These are phyloP conservation scores for Zoysia pacifica DNA, from an alignment of 176 grass and related monocot genomes.

Conservation along the genomic window DNA sequence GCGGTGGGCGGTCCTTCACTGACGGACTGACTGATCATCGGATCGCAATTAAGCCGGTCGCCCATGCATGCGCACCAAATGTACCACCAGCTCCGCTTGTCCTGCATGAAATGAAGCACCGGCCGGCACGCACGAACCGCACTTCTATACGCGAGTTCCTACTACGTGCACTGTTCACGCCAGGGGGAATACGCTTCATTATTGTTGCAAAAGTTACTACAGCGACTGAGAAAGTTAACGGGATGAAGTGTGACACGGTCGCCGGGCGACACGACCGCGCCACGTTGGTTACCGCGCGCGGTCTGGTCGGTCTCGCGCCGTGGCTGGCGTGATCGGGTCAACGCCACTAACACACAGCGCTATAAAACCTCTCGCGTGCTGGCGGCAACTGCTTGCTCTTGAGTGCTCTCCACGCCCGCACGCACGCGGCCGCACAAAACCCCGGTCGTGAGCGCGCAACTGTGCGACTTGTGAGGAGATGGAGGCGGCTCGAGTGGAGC, in stretches of 20 bases:
- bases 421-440: background rate
- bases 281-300: background rate
- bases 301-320: background rate
- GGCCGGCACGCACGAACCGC: background rate
- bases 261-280: background rate
- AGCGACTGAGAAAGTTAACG: too few relatives aligned
- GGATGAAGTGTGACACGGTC: background rate
- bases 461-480: background rate
- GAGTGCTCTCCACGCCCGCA: constrained; percentile 31
- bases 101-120: background rate
- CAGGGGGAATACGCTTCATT: too few relatives aligned
- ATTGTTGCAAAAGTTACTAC: too few relatives aligned
- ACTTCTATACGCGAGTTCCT: background rate
- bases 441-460: background rate
- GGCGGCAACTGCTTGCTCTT: constrained; percentile 27
- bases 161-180: background rate
- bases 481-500: constrained; percentile 8
- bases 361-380: constrained; percentile 37
- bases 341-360: constrained; percentile 36
- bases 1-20: background rate
- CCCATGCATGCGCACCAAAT: background rate
- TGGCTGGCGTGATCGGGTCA: background rate
- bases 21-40: background rate
- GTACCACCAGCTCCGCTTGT: background rate
- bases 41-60: background rate